These are phyloP conservation scores for Paspalum notatum DNA, from an alignment of 176 grass and related monocot species.

Conservation along the genomic window DNA sequence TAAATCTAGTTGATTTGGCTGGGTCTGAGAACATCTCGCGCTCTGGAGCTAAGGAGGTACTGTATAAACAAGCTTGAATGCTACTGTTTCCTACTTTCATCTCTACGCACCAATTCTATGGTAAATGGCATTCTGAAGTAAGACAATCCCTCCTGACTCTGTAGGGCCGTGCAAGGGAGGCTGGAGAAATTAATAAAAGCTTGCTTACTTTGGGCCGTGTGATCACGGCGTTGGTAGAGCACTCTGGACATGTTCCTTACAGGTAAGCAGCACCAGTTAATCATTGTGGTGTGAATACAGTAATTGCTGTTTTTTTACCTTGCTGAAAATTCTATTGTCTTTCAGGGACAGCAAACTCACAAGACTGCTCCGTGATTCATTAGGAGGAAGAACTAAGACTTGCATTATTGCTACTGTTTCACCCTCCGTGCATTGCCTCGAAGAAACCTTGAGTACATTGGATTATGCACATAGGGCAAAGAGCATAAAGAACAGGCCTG, in stretches of 20 bases:
- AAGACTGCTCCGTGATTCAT: conserved; percentile 86
- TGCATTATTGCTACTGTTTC: conserved; percentile 99
- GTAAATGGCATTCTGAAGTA: conserved; percentile 18
- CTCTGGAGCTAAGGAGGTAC: conserved; percentile 96
- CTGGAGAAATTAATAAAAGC: conserved; percentile 98
- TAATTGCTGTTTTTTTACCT: conserved; percentile 20
- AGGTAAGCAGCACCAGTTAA: conserved; percentile 51
- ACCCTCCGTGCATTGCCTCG: conserved; percentile 92
- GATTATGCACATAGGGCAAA: conserved; percentile 98
- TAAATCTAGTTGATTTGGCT: conserved; percentile 95
- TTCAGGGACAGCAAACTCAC: conserved; percentile 98
- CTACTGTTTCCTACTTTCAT: conserved; percentile 7
- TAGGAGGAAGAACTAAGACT: conserved; percentile 98
- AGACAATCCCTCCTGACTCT: conserved; percentile 28
- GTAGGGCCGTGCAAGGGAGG: conserved; percentile 95
- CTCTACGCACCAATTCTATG: not conserved
- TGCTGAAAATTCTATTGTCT: conserved; percentile 35
- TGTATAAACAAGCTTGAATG: conserved; percentile 15
- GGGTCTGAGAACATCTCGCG: conserved; percentile 97
- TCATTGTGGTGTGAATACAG: conserved; percentile 20
- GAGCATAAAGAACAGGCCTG: conserved; percentile 96
- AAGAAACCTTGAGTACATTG: conserved; percentile 95
- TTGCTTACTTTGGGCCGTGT: conserved; percentile 98
- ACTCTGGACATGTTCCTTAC: conserved; percentile 96
- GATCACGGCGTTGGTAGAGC: conserved; percentile 95